A percentile compares a stretch with the other conserved stretches of the same genome.
Evolutionary conservation across 108 stramenopile species (phyloP).

Genomic region (Nitzschia inconspicua): DNA sequence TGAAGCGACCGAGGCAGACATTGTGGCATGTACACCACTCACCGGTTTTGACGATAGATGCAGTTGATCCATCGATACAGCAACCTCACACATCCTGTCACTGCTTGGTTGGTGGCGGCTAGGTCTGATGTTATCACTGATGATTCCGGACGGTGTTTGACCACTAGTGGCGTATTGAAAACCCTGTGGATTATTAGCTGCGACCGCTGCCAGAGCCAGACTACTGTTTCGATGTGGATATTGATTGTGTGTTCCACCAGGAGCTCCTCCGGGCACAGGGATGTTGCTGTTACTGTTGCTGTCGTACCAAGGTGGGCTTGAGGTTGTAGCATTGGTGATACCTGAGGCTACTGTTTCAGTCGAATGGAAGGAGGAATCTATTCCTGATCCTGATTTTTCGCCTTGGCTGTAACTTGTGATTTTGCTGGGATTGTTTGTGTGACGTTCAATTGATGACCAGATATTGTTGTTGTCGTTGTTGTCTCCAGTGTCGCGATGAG

Average conservation of each 20-base stretch:
- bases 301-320: not conserved
- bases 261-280: too few relatives aligned
- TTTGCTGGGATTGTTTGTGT: not conserved
- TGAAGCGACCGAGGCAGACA: not conserved
- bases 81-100: not conserved
- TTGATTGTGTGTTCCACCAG: too few relatives aligned
- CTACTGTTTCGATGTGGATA: too few relatives aligned
- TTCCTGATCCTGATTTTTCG: not conserved
- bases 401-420: too few relatives aligned
- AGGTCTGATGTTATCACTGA: too few relatives aligned
- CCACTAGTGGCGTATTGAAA: too few relatives aligned
- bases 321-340: not conserved
- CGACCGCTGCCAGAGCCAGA: too few relatives aligned
- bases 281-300: not conserved
- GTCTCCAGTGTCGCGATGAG: not conserved
- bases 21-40: not conserved
- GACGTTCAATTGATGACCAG: not conserved
- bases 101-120: not conserved
- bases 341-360: not conserved
- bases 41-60: not conserved
- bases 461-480: conserved; percentile 7
- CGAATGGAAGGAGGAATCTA: not conserved
- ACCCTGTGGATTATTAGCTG: too few relatives aligned
- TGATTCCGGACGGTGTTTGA: too few relatives aligned
- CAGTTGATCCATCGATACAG: not conserved